Percentiles rank a stretch among this genome's conserved stretches.
These are phyloP conservation scores for Serendipita vermifera DNA, from an alignment of 768 basidiomycete species.

Conservation along the genomic window DNA sequence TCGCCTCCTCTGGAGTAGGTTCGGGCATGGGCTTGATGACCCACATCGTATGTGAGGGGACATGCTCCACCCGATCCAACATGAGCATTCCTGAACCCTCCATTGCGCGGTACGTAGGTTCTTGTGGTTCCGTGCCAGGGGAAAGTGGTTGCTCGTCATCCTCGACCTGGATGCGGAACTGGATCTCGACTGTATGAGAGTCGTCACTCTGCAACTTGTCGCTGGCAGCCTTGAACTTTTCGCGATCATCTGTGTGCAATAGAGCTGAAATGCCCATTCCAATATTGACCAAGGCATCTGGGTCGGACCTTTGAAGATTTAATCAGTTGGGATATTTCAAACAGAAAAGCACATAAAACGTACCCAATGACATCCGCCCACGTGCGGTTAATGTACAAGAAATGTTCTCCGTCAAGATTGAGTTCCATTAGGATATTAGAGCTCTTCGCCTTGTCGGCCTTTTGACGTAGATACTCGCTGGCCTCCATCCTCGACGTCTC, in stretches of 20 bases:
- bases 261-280: slow-evolving; percentile 72
- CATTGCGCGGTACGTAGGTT: slow-evolving; percentile 55
- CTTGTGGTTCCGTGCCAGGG: slow-evolving; percentile 24
- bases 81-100: slow-evolving; percentile 99
- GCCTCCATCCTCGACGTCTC: slow-evolving; percentile 50
- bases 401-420: slow-evolving; percentile 83
- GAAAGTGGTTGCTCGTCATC: slow-evolving; percentile 34
- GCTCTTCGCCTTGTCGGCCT: slow-evolving; percentile 90
- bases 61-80: slow-evolving; percentile 78
- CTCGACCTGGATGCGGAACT: slow-evolving; percentile 73
- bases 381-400: slow-evolving; percentile 92
- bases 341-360: slow-evolving; percentile 20
- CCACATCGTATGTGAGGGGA: slow-evolving; percentile 96
- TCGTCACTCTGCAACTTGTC: slow-evolving; percentile 78
- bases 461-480: slow-evolving; percentile 73
- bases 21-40: slow-evolving; percentile 72
- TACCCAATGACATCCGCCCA: slow-evolving; percentile 89
- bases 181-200: slow-evolving; percentile 84
- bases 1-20: slow-evolving; percentile 22
- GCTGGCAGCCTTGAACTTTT: slow-evolving; percentile 77
- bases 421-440: slow-evolving; percentile 95
- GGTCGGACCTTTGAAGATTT: slow-evolving; percentile 50
- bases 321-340: background rate
- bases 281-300: slow-evolving; percentile 45
- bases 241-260: slow-evolving; percentile 64